Evolutionary conservation across 2,329 filamentous ascomycete species (phyloP), one percentile per base, ranked within the genome.

Genomic region (Raffaelea arxii): DNA sequence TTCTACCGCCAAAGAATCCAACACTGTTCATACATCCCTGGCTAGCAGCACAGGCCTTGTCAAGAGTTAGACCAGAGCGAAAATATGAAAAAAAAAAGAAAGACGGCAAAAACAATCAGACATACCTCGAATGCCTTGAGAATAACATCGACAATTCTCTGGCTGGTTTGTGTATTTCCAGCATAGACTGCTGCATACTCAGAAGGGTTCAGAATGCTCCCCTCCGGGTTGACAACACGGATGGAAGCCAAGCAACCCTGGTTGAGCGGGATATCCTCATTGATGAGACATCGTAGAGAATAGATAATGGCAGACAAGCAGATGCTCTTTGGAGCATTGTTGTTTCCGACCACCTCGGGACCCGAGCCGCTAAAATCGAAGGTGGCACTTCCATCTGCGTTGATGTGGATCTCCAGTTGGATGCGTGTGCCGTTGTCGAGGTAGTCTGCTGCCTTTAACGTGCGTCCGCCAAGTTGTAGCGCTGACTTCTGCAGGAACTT

Each of bases 1-100:
- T 30, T 30, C 71, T 41, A 74, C 67, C 2, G 56, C 86, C 87
- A 52, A 85, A 86, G 57, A 91, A 91, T 0, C 86, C 90, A 3
- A 92, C 71, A 60, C 90, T 91, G 63, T 91, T 91, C 61, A 81
- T 85, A 63, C 86, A 84, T 38, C 86, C 86, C 57, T 91, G 86
- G 16, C 72, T 79, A 25, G 85, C 86, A 6, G 86, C 84, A 54
- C 82, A 88, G 6, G 86, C 86, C 47, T 75, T 70, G 9, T 16
- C 27, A 16, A 9, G 27, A 9, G 27, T 30, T 30, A 30, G 27
- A 30, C 27, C 27, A 16, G 27, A 30, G 27, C 27, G 27, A 30
- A 30, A 30, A 30, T 9, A 30, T 9, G 27, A 30, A 30, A 30
- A 30, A 30, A 30, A 30, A 30, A 30, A 30, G 16, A 30, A 30